Evolutionary conservation across 805 yeast genomes (phyloP), one percentile per base, ranked within the genome.

Genomic region (Lipomyces yamadae): DNA sequence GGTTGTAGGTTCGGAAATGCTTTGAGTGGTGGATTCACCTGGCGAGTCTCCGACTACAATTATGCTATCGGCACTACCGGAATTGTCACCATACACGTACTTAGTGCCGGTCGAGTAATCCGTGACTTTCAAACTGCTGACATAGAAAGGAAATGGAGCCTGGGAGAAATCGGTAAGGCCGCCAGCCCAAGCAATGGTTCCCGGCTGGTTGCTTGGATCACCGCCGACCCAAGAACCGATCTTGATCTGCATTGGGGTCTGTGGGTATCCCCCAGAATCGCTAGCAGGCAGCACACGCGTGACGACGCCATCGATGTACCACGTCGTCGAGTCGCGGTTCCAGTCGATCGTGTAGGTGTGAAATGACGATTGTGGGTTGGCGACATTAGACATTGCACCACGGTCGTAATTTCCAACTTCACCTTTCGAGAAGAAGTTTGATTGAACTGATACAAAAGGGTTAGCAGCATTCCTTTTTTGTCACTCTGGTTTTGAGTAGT

Each of bases 281-380:
- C 59, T 63, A 64, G 85, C 81, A 10, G 74, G 55, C 62, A 93
- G 79, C 1, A 90, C 84, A 81, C 98, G 86, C 8, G 91, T 86
- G 0, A 82, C 81, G 6, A 70, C 74, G 35, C 94, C 96, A 74
- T 93, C 96, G 33, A 91, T 72, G 65, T 84, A 85, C 92, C 96
- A 93, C 7, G 84, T 81, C 53, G 89, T 79, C 6, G 80, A 74
- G 55, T 87, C 88, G 71, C 85, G 79, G 1, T 88, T 86, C 97
- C 97, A 92, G 72, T 92, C 97, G 63, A 93, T 78, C 6, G 95
- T 87, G 78, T 92, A 93, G 64, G 88, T 91, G 77, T 90, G 93
- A 78, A 76, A 90, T 30, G 81, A 78, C 2, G 81, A 76, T 68
- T 85, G 84, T 30, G 96, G 92, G 63, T 80, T 79, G 13, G 78